A percentile compares a stretch with the other conserved stretches of the same genome.
These are phyloP conservation scores for Porogramme epimiltina DNA, from an alignment of 1,284 basidiomycete genomes.

Conservation along the genomic window DNA sequence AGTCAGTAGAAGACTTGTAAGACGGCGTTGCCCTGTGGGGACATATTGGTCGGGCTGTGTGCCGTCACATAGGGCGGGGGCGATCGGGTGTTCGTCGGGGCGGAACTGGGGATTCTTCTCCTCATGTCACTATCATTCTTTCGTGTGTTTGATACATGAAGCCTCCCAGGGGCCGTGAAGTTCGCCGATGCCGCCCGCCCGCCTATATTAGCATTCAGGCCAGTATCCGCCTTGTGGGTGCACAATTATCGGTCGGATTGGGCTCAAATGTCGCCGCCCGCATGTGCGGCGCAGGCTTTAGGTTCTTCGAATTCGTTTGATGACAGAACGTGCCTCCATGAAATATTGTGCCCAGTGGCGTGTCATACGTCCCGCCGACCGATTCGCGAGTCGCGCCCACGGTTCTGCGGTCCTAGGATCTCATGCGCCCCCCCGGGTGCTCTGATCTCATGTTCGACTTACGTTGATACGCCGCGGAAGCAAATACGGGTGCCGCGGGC, in stretches of 20 bases:
- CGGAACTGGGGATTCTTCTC: too few species aligned
- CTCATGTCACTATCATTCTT: not conserved
- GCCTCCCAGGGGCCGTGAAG: too few species aligned
- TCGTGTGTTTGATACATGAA: too few species aligned
- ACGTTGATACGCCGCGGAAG: constrained; percentile 8
- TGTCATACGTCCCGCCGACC: not conserved
- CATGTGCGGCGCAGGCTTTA: not conserved
- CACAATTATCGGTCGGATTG: not conserved
- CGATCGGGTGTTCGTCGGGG: too few species aligned
- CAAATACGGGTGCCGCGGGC: constrained; percentile 5
- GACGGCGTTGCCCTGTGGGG: too few species aligned
- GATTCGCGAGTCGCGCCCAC: not conserved
- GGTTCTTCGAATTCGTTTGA: not conserved
- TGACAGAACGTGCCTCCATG: not conserved
- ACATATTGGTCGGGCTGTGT: too few species aligned
- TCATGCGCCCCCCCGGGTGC: not conserved
- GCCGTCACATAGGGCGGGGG: too few species aligned
- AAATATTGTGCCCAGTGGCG: not conserved
- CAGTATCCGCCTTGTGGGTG: too few species aligned
- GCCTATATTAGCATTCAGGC: too few species aligned
- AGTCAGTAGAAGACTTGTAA: too few species aligned
- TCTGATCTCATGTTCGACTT: not conserved
- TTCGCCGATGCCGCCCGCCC: too few species aligned
- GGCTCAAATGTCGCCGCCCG: not conserved
- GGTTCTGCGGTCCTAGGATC: not conserved